Conservation (phyloP, 1,139 yeast species). For the Suhomyces panamericanus region DNA sequence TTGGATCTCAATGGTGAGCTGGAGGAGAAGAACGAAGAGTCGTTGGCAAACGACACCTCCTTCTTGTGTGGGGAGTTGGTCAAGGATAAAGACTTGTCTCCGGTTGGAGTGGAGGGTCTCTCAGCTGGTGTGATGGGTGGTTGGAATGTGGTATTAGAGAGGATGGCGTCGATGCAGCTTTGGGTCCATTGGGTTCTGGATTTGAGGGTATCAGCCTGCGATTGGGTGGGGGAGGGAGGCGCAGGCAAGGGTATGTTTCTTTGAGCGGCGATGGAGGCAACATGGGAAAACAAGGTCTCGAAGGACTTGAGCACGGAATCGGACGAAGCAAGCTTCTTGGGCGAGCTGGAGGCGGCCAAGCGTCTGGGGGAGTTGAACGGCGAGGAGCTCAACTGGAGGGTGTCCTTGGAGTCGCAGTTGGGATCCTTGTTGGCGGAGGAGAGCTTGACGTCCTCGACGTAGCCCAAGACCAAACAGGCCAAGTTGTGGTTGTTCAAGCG, state of each 20-base stretch:
- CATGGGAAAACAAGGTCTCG: slow-evolving; percentile 53
- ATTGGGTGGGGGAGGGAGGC: slow-evolving; percentile 31
- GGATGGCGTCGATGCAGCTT: slow-evolving; percentile 48
- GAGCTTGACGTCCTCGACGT: slow-evolving; percentile 45
- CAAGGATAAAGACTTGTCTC: not conserved
- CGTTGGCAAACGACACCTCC: slow-evolving; percentile 16
- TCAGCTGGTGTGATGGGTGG: slow-evolving; percentile 5
- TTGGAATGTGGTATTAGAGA: not conserved
- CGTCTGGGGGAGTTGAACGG: slow-evolving; percentile 14
- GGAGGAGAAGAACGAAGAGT: slow-evolving; percentile 29
- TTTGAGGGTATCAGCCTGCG: slow-evolving; percentile 27
- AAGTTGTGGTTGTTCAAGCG: slow-evolving; percentile 42
- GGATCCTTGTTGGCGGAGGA: slow-evolving; percentile 13
- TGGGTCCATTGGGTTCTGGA: slow-evolving; percentile 53
- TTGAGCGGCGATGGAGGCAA: slow-evolving; percentile 57
- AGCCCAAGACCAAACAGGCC: slow-evolving; percentile 47
- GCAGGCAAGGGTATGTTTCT: slow-evolving; percentile 49
- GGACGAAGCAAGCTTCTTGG: slow-evolving; percentile 10
- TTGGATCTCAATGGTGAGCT: slow-evolving; percentile 20
- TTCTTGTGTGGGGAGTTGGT: slow-evolving; percentile 3
- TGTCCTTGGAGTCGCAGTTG: not conserved
- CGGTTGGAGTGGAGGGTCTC: slow-evolving; percentile 4
- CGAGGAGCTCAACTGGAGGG: slow-evolving; percentile 5
- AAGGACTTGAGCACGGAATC: slow-evolving; percentile 20
- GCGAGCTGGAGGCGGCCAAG: slow-evolving; percentile 3